Percentiles rank a stretch among this genome's conserved stretches.
Conservation (phyloP, 495 filamentous ascomycete species). For the Xylaria castorea region DNA sequence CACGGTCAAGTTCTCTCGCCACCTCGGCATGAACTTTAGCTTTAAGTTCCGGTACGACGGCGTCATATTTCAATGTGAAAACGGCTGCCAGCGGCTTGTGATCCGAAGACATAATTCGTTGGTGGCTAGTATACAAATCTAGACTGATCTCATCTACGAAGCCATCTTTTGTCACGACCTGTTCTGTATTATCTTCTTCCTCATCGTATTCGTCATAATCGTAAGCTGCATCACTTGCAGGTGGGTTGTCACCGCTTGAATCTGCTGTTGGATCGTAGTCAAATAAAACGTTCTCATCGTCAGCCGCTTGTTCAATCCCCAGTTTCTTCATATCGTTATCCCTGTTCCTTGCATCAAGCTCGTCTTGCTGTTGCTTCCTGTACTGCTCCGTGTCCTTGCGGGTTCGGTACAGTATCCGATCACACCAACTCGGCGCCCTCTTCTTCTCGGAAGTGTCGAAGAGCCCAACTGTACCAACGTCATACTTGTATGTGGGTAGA, state of each 20-base stretch:
- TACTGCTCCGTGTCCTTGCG: slow-evolving; percentile 73
- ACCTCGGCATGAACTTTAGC: slow-evolving; percentile 85
- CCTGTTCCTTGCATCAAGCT: slow-evolving; percentile 68
- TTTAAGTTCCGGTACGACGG: slow-evolving; percentile 82
- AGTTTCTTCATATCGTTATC: slow-evolving; percentile 86
- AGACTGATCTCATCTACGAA: slow-evolving; percentile 69
- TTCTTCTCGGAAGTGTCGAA: slow-evolving; percentile 97
- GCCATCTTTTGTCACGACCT: slow-evolving; percentile 60
- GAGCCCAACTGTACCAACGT: slow-evolving; percentile 88
- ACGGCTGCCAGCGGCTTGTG: slow-evolving; percentile 89
- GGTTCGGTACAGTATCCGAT: slow-evolving; percentile 89
- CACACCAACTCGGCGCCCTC: slow-evolving; percentile 94
- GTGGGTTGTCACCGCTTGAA: slow-evolving; percentile 49
- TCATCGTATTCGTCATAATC: slow-evolving; percentile 70
- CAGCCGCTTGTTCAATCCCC: slow-evolving; percentile 74
- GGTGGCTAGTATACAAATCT: slow-evolving; percentile 83
- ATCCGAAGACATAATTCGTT: slow-evolving; percentile 88
- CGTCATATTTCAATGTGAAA: slow-evolving; percentile 83
- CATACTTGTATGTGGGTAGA: slow-evolving; percentile 94
- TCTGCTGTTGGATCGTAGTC: slow-evolving; percentile 89
- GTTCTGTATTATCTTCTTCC: slow-evolving; percentile 46
- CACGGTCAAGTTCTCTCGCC: slow-evolving; percentile 83
- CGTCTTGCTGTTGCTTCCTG: slow-evolving; percentile 68
- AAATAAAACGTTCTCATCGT: slow-evolving; percentile 86
- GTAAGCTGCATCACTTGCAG: slow-evolving; percentile 46